A percentile compares a stretch with the other conserved stretches of the same genome.
These are phyloP conservation scores for Fallopia convolvulus DNA, from an alignment of 148 eudicot genomes.

Conservation along the genomic window DNA sequence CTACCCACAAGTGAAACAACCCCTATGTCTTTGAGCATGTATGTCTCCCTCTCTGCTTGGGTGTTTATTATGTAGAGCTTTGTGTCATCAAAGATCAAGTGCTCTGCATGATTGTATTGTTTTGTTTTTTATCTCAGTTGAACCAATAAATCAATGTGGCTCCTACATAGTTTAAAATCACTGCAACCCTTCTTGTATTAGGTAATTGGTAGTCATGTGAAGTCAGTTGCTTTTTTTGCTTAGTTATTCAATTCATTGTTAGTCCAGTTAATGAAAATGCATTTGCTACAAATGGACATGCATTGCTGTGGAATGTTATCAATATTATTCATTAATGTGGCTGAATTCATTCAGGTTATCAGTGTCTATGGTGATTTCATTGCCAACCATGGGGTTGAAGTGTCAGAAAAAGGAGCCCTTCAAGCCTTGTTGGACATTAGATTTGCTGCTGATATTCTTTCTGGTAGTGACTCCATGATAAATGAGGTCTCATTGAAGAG, in stretches of 20 bases:
- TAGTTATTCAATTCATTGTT: background rate
- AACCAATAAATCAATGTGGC: background rate
- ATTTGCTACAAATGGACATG: background rate
- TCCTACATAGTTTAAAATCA: background rate
- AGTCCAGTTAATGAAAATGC: background rate
- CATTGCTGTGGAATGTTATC: no score
- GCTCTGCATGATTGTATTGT: background rate
- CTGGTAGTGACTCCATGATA: constrained; percentile 51
- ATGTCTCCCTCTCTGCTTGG: background rate
- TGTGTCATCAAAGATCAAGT: background rate
- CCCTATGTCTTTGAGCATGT: background rate
- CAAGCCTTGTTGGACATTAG: constrained; percentile 81
- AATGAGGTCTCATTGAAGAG: constrained; percentile 37
- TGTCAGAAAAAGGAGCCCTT: constrained; percentile 80
- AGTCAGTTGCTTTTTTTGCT: background rate
- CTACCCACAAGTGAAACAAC: no score
- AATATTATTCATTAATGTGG: background rate
- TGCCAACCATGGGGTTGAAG: constrained; percentile 29
- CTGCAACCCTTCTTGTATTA: background rate
- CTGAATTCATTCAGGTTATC: constrained; percentile 41
- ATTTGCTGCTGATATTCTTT: constrained; percentile 75
- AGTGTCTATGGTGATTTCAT: constrained; percentile 52
- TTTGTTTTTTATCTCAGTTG: background rate
- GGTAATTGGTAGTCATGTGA: background rate
- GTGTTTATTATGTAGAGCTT: background rate